Evolutionary conservation across 2,329 filamentous ascomycete genomes (phyloP), one percentile per base, ranked within the genome.

Genomic region (Gliomastix tumulicola): DNA sequence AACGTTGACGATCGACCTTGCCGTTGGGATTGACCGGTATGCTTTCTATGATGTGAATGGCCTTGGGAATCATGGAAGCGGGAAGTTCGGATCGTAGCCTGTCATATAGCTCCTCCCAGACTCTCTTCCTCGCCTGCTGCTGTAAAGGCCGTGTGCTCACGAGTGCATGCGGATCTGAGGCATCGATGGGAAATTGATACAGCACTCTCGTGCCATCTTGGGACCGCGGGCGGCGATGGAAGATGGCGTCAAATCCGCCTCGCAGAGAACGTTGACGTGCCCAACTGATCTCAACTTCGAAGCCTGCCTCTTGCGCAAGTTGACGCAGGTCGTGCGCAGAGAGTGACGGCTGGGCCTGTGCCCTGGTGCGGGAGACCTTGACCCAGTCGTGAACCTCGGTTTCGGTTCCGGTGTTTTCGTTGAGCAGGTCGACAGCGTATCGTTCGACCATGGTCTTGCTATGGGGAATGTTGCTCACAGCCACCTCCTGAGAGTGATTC

Each of bases 271-370:
- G 16, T 28, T 65, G 65, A 13, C 58, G 51, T 0, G 69, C 71
- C 43, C 68, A 69, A 37, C 60, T 59, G 4, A 60, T 44, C 16
- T 71, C 62, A 16, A 71, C 68, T 18, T 62, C 49, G 40, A 66
- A 74, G n/a, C 68, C 67, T 12, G 57, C 47, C 16, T 46, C 43
- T 21, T 55, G 6, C 5, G 48, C 49, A 2, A 59, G 21, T 4
- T 45, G 34, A 1, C 37, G 41, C 6, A 55, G 32, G 4, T 51
- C 49, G 7, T 38, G 10, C 1, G 44, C 40, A 2, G 43, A 45
- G 2, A 44, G 39, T 1, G 42, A 46, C 4, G 38, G 28, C 12
- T 21, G 37, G 2, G 17, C 15, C 19, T 44, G 3, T 5, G 44
- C 40, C 1, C 27, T 35, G 8, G 33, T 6, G 7, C 30, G 39